Evolutionary conservation across 306 rosid species (phyloP), one percentile per base, ranked within the genome.

Genomic region (Vigna mungo): DNA sequence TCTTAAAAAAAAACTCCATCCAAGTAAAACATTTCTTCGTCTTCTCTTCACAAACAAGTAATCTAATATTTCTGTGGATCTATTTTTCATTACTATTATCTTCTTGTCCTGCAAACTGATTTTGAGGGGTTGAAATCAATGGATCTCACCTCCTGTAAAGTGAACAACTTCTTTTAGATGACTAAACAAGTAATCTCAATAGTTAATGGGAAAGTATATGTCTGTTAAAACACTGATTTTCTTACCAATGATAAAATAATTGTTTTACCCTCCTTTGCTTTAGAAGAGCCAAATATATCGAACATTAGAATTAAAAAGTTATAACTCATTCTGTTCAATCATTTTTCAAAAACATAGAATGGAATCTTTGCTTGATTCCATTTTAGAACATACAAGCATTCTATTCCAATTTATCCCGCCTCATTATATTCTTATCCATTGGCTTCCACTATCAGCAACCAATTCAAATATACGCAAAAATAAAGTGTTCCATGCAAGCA

Each of bases 21-120:
- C 18, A 59, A 59, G 27, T 14, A 17, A 59, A 27, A 25, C 41
- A 25, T 59, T 27, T 55, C 64, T 17, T 27, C 65, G 6, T 59
- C 18, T 25, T 59, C 18, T 59, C 39, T 59, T 59, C 18, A 59
- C 39, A 59, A 59, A 59, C 41, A n/a, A 59, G 18, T 59, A 59
- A 59, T 13, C 65, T 59, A 27, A 39, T 27, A 1, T 23, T 18
- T 54, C 9, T 53, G 27, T 53, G 23, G 13, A 11, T 41, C 10
- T 0, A 9, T 56, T 58, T 58, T 25, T 25, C 37, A 25, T 25
- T 1, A 0, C 4, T 20, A 30, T 11, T 1, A 55, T 55, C 61
- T 18, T 55, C 61, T 23, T 20, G 12, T 4, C 63, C 63, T 56
- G 9, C 27, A 21, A 21, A 21, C 11, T 20, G 1, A 5, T 10